Percentiles rank a stretch among this genome's conserved stretches.
phyloP scores from a whole-genome alignment of 2,329 filamentous ascomycete genomes.

The Cercospora beticola region DNA sequence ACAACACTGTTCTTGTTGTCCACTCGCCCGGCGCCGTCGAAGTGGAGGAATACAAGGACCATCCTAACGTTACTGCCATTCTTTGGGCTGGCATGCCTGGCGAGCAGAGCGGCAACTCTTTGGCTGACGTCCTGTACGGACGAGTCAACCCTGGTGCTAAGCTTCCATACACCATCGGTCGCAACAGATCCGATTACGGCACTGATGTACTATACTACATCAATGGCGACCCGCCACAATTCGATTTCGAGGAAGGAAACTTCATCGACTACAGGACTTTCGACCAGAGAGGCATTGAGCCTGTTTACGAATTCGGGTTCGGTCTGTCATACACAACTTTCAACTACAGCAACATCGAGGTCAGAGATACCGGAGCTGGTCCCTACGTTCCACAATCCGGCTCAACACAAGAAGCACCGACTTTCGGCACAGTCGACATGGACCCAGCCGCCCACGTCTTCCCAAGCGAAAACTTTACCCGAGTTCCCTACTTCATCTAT shows the following conservation, averaged over 20 bases:
- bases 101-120: conserved; percentile 31
- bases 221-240: conserved; percentile 69
- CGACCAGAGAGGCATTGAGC: conserved; percentile 63
- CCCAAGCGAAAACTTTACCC: conserved; percentile 56
- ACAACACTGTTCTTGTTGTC: conserved; percentile 74
- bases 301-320: conserved; percentile 57
- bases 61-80: conserved; percentile 74
- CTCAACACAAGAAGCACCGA: conserved; percentile 61
- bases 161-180: conserved; percentile 69
- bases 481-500: conserved; percentile 63
- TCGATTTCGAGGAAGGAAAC: conserved; percentile 72
- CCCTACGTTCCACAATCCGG: conserved; percentile 62
- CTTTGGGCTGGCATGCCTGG: conserved; percentile 62
- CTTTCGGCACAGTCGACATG: conserved; percentile 63
- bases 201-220: conserved; percentile 61
- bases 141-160: conserved; percentile 24
- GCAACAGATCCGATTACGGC: conserved; percentile 65
- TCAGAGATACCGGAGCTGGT: conserved; percentile 50
- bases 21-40: conserved; percentile 82
- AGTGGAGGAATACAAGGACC: conserved; percentile 75
- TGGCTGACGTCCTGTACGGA: conserved; percentile 27
- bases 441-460: conserved; percentile 66
- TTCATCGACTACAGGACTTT: conserved; percentile 81
- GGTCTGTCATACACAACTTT: conserved; percentile 75
- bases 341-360: conserved; percentile 64